Evolutionary conservation across 495 filamentous ascomycete species (phyloP), one percentile per base, ranked within the genome.

Genomic region (Parathielavia hyrcaniae): DNA sequence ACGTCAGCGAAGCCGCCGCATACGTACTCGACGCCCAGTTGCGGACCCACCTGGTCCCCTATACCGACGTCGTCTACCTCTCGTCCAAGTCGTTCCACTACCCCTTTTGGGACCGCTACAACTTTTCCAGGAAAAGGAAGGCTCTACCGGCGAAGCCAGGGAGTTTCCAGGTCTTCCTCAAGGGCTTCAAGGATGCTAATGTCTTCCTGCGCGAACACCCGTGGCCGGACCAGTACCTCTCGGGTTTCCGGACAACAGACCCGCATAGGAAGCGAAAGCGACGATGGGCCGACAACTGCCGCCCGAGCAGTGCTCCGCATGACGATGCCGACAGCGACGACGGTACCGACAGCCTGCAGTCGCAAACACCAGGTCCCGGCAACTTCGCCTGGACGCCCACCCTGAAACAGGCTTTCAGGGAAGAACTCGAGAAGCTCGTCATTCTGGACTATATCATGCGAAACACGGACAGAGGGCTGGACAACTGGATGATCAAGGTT

Each of bases 401-500:
- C 16, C 67, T 97, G 20, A 93, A 97, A 66, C 90, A 96, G 71
- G 84, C 87, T 0, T 97, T 99, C 72, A 78, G 93, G 10, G 95
- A 97, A 66, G 87, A 97, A 72, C 77, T 99, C 38, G 93, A 99
- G 72, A 99, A 97, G 72, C 77, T 99, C 12, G 93, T 99, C 13
- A 95, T 99, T 64, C 69, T 99, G 65, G 93, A 99, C 72, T 99
- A 99, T 64, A 95, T 99, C 50, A 99, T 99, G 93, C 84, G 93
- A 22, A 99, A 99, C 67, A 99, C 93, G 4, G 93, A 99, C 69
- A 81, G 93, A 72, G 93, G 93, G 12, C 75, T 97, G 59, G 93
- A 99, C 70, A 99, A 99, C 59, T 99, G 93, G 93, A 99, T 99
- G 93, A 90, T 99, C 63, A 92, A 87, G 66, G 88, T 99, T 23